These are phyloP conservation scores for Styphnolobium japonicum DNA, from an alignment of 306 rosid genomes.

Conservation along the genomic window DNA sequence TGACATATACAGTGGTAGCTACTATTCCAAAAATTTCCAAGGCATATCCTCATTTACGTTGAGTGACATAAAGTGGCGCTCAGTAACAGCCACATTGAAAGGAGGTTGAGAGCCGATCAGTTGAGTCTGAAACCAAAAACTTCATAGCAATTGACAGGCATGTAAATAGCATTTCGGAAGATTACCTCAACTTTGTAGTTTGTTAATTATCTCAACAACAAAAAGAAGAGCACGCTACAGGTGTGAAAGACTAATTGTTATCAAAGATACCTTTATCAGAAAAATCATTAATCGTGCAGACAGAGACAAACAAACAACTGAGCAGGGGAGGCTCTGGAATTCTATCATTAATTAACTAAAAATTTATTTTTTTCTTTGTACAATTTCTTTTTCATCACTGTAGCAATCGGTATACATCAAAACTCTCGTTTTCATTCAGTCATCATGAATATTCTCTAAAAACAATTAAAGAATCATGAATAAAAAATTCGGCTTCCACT, in stretches of 20 bases:
- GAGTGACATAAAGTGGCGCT: not conserved
- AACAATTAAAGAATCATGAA: conserved; percentile 77
- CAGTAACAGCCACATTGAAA: not conserved
- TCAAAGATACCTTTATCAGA: conserved; percentile 29
- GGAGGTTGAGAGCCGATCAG: no score
- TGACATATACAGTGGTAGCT: not conserved
- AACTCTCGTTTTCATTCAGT: conserved; percentile 44
- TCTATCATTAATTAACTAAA: conserved; percentile 4
- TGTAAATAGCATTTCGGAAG: not conserved
- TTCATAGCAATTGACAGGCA: not conserved
- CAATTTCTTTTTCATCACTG: conserved; percentile 37
- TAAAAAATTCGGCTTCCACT: conserved; percentile 43
- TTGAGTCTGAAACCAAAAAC: not conserved
- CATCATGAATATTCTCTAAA: conserved; percentile 54
- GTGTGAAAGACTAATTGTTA: not conserved
- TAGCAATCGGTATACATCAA: conserved; percentile 40
- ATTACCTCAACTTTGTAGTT: conserved; percentile 13
- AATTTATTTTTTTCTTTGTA: not conserved
- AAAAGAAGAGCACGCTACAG: conserved; percentile 17
- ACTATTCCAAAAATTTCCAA: not conserved
- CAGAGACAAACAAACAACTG: not conserved
- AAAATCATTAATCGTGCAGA: conserved; percentile 27
- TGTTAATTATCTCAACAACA: conserved; percentile 9
- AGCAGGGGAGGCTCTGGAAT: conserved; percentile 19
- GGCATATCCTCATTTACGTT: not conserved